Base-by-base conservation (phyloP, 176 grass and related monocot genomes). In the Musa schizocarpa region DNA sequence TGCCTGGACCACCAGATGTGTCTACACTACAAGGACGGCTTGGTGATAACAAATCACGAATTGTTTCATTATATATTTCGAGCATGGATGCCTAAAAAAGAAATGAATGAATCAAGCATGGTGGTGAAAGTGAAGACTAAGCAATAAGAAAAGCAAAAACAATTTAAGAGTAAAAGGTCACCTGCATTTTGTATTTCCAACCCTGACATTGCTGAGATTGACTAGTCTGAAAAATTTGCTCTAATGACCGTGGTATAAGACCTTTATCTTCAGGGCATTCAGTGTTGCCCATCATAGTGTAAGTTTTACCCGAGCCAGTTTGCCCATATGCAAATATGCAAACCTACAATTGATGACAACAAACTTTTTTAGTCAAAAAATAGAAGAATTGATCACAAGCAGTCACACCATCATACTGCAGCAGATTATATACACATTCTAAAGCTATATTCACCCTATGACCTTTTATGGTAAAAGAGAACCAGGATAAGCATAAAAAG, bases 271-370 rank as follows among this genome's bases (percentile, higher is more conserved):
- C 76, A 81, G 54, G 24, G 13, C 74, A 50, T 21, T 81, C 81
- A 23, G 79, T 77, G n/a, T 81, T 84, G n/a, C 96, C 96, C 91
- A 99, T 95, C 96, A 99, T 99, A 11, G 96, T 99, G 49, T 99
- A 99, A 1, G 96, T 99, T 86, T 99, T 99, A 69, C 96, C 96
- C 9, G 96, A 99, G 16, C 96, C 96, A 16, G 96, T 99, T 85
- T 99, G 96, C 19, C 96, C 96, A 63, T 99, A 99, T 23, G 96
- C 96, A 92, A 99, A 99, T 88, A 99, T 95, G 76, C 96, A 95
- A 1, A 99, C 96, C 96, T 99, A 25, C 8, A 70, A 51, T 17
- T 25, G 9, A 70, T 4, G 51, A 8, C 25, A 43, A 43, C 34
- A 43, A 50, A 69, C 16, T 51, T 4, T 26, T 9, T 65, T 27